phyloP scores from a whole-genome alignment of 2,329 filamentous ascomycete genomes.

The Paraphaeosphaeria sporulosa region DNA sequence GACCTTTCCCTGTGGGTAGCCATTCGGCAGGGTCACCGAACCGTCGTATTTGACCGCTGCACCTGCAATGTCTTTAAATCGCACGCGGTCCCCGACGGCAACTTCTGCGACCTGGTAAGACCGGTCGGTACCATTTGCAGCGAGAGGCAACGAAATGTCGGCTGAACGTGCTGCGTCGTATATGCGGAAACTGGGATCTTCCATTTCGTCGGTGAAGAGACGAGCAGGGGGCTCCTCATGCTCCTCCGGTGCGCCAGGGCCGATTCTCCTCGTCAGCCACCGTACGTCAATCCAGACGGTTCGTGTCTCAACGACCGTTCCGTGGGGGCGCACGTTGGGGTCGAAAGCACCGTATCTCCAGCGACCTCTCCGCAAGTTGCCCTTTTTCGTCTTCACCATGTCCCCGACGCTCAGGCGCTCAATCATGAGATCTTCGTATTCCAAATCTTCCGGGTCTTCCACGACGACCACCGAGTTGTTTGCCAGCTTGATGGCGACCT shows the following conservation, averaged over 20 bases:
- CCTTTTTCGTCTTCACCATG: slow-evolving; percentile 60
- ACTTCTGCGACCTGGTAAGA: slow-evolving; percentile 50
- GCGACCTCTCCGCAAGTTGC: slow-evolving; percentile 58
- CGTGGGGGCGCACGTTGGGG: slow-evolving; percentile 57
- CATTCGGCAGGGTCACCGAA: slow-evolving; percentile 32
- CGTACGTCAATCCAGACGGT: slow-evolving; percentile 56
- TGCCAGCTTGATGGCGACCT: slow-evolving; percentile 59
- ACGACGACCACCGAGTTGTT: slow-evolving; percentile 64
- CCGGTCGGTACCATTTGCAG: slow-evolving; percentile 32
- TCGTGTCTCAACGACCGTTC: slow-evolving; percentile 61
- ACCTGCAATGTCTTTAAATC: slow-evolving; percentile 61
- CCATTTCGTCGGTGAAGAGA: slow-evolving; percentile 50
- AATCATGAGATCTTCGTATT: slow-evolving; percentile 42
- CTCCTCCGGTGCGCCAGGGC: slow-evolving; percentile 25
- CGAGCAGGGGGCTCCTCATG: slow-evolving; percentile 42
- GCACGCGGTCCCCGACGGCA: slow-evolving; percentile 57
- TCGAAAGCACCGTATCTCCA: slow-evolving; percentile 63
- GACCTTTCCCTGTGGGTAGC: slow-evolving; percentile 51
- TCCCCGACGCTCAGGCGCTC: slow-evolving; percentile 57
- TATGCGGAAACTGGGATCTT: slow-evolving; percentile 51
- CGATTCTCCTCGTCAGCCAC: slow-evolving; percentile 60
- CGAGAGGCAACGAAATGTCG: slow-evolving; percentile 31
- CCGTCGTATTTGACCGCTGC: slow-evolving; percentile 62
- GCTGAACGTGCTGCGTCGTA: slow-evolving; percentile 51
- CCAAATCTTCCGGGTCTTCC: slow-evolving; percentile 53